Evolutionary conservation across 1,284 basidiomycete species (phyloP).

Genomic region (Tilletia walkeri): DNA sequence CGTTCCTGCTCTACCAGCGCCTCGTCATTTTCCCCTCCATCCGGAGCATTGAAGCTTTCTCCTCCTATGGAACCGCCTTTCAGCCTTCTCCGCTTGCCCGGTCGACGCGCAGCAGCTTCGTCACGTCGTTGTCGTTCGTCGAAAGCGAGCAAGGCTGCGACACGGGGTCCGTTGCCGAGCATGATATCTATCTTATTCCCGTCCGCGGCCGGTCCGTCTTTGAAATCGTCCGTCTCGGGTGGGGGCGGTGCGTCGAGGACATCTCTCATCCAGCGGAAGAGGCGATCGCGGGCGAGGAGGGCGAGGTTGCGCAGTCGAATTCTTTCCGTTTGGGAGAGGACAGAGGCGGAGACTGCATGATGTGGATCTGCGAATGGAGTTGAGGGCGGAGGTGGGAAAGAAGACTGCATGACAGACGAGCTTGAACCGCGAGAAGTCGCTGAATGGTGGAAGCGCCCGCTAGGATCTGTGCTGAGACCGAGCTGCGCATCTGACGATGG

Average conservation of each 20-base stretch:
- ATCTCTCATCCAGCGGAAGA: constrained; percentile 14
- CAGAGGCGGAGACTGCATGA: not conserved
- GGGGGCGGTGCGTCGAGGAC: constrained; percentile 11
- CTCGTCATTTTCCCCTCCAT: not conserved
- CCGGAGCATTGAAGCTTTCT: not conserved
- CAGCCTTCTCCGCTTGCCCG: not conserved
- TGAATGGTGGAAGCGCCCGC: constrained; percentile 6
- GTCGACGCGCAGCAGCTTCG: not conserved
- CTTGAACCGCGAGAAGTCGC: not conserved
- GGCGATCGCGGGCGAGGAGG: constrained; percentile 13
- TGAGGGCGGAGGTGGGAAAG: not conserved
- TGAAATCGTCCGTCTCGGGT: not conserved
- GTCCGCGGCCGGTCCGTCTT: too few relatives aligned
- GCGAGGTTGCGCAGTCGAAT: constrained; percentile 9
- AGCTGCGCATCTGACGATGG: not conserved
- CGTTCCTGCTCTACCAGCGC: not conserved
- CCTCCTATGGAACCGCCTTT: not conserved
- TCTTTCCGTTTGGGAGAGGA: constrained; percentile 9
- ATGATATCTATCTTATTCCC: too few relatives aligned
- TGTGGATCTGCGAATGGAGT: not conserved
- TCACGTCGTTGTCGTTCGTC: not conserved
- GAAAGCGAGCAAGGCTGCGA: not conserved
- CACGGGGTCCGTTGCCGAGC: not conserved
- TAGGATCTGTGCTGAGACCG: not conserved
- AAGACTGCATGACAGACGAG: not conserved